phyloP scores from a whole-genome alignment of 1,284 basidiomycete genomes.

The Neonothopanus nambi region DNA sequence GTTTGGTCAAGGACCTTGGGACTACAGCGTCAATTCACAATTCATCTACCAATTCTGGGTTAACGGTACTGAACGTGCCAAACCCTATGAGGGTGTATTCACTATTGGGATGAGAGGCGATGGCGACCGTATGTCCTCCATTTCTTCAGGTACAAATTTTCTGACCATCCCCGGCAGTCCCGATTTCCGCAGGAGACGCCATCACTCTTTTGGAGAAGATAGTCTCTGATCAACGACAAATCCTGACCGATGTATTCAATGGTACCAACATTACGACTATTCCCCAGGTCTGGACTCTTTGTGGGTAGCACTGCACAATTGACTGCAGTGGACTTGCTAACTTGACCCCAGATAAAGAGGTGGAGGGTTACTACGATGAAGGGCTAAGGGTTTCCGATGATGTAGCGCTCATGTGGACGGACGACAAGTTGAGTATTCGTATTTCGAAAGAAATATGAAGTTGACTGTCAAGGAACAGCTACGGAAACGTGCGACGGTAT shows the following conservation, averaged over 20 bases:
- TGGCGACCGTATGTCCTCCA: constrained; percentile 43
- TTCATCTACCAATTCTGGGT: constrained; percentile 62
- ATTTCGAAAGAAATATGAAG: not conserved
- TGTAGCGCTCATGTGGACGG: constrained; percentile 59
- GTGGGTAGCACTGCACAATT: constrained; percentile 34
- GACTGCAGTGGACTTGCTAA: not conserved
- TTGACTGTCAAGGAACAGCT: constrained; percentile 33
- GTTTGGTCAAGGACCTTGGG: constrained; percentile 59
- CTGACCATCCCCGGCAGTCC: constrained; percentile 31
- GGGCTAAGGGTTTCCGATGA: constrained; percentile 58
- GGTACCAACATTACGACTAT: constrained; percentile 49
- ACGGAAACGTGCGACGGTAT: constrained; percentile 61
- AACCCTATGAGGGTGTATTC: constrained; percentile 58
- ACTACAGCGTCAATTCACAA: constrained; percentile 53
- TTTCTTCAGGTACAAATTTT: not conserved
- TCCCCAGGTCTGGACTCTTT: constrained; percentile 67
- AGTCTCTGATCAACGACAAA: constrained; percentile 60
- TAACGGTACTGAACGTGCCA: constrained; percentile 55
- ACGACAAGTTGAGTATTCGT: constrained; percentile 48
- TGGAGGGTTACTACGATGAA: constrained; percentile 66
- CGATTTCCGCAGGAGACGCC: constrained; percentile 48
- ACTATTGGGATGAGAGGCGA: constrained; percentile 70
- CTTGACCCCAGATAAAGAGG: constrained; percentile 52
- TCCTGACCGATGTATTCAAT: constrained; percentile 58
- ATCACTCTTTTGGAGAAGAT: constrained; percentile 56